Base-by-base conservation (phyloP, 1,139 yeast species). In the Lodderomyces jiufengensis region DNA sequence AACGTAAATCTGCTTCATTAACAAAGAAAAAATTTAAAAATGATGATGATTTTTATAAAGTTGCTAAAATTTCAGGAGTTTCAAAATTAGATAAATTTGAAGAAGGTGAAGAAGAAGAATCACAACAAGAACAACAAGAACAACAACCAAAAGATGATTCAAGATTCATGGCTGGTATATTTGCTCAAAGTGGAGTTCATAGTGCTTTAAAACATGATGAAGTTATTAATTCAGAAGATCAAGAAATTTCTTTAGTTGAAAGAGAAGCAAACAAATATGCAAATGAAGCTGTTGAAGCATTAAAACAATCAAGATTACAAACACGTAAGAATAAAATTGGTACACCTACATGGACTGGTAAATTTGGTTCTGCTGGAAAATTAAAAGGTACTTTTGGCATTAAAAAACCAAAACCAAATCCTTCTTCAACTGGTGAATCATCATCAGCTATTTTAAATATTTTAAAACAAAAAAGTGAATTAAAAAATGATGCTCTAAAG, bases 311-410 rank as follows among this genome's bases (percentile, higher is more conserved):
- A 0, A 62, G 95, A 33, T 73, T 66, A 39, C 62, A 66, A 21
- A 77, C 95, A 0, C 70, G 86, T 36, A 72, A 69, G 42, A 78
- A 78, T 16, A 76, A 74, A 24, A 68, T 88, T 21, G 95, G 95
- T 3, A 80, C 84, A 0, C 97, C 97, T 0, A 92, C 98, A 0
- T 92, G 97, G 95, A 92, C 98, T 0, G 98, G 98, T 0, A 76
- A 76, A 47, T 87, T 83, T 64, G 98, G 98, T 0, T 58, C 66
- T 15, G 95, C 96, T 0, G 96, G 96, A 2, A 39, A 70, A 57
- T 28, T 32, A 22, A 14, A 31, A 16, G 38, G 38, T 7, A 26
- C 31, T 6, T 57, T 60, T 56, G 49, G 22, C 22, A 49, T 51
- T 3, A 60, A 54, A 8, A 24, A 13, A 13, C 8, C 7, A 8